Evolutionary conservation across 805 yeast genomes (phyloP).

Genomic region (Suhomyces faveliae): DNA sequence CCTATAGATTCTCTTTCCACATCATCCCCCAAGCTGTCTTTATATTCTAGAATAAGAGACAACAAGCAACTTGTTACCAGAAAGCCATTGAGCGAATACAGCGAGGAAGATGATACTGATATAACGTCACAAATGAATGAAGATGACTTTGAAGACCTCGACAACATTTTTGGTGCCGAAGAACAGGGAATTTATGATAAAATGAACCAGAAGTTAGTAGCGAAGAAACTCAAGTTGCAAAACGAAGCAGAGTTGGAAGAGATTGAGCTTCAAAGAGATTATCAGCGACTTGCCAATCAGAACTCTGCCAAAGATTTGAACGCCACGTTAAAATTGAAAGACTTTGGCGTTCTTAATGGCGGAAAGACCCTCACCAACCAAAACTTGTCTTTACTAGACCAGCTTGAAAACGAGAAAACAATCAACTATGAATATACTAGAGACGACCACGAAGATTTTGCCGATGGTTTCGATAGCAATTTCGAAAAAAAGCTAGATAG

Average conservation of each 20-base stretch:
- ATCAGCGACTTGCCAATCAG: conserved; percentile 9
- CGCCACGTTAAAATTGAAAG: conserved; percentile 30
- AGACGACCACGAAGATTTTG: conserved; percentile 38
- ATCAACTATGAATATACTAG: conserved; percentile 35
- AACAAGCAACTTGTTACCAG: conserved; percentile 12
- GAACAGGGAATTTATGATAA: conserved; percentile 35
- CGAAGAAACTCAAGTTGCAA: conserved; percentile 24
- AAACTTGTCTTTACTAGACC: conserved; percentile 17
- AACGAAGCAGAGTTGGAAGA: conserved; percentile 37
- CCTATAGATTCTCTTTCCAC: conserved; percentile 24
- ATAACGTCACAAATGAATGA: conserved; percentile 38
- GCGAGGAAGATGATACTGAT: conserved; percentile 40
- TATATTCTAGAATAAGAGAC: conserved; percentile 4
- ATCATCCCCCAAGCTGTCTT: conserved; percentile 22
- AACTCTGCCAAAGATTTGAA: conserved; percentile 16
- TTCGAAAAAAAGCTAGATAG: conserved; percentile 8
- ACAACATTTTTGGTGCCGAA: conserved; percentile 37
- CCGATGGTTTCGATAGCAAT: conserved; percentile 34
- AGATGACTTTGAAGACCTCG: conserved; percentile 38
- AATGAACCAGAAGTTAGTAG: conserved; percentile 23
- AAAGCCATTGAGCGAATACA: conserved; percentile 33
- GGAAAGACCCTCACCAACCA: conserved; percentile 5
- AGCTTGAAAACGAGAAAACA: conserved; percentile 33
- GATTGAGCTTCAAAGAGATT: conserved; percentile 22
- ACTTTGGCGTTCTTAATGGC: conserved; percentile 19